A percentile compares a stretch with the other conserved stretches of the same genome.
Evolutionary conservation across 1,284 basidiomycete species (phyloP).

Genomic region (Cutaneotrichosporon sp.): DNA sequence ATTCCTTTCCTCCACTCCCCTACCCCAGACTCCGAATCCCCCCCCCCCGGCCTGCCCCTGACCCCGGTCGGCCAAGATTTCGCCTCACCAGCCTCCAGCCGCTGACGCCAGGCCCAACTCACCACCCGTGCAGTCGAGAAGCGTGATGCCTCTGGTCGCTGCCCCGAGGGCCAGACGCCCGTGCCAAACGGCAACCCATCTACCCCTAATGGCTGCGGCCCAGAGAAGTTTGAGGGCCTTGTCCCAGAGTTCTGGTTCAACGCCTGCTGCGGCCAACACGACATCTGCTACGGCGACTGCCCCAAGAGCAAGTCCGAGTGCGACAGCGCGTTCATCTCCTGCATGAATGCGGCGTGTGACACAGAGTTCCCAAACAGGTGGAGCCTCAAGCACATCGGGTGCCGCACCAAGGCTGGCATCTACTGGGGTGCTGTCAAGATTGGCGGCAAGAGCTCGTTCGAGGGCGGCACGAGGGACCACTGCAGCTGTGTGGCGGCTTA

Average conservation of each 20-base stretch:
- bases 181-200: background rate
- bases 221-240: background rate
- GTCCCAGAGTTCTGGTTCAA: slow-evolving; percentile 10
- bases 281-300: slow-evolving; percentile 10
- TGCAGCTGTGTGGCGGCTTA: slow-evolving; percentile 5
- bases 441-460: background rate
- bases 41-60: no score
- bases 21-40: no score
- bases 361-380: background rate
- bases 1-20: no score
- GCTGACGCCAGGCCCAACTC: background rate
- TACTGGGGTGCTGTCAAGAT: slow-evolving; percentile 3
- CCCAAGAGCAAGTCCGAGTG: slow-evolving; percentile 5
- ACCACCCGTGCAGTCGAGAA: background rate
- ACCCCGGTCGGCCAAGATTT: no score
- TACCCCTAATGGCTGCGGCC: slow-evolving; percentile 7
- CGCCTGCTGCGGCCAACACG: slow-evolving; percentile 9
- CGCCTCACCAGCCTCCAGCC: no score
- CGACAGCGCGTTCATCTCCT: background rate
- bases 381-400: background rate
- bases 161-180: background rate
- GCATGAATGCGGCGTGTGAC: slow-evolving; percentile 6
- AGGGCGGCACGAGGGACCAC: background rate
- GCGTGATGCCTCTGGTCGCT: background rate
- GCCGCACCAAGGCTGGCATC: background rate